Evolutionary conservation across 768 basidiomycete genomes (phyloP).

Genomic region (Chalciporus sphaerocephalus): DNA sequence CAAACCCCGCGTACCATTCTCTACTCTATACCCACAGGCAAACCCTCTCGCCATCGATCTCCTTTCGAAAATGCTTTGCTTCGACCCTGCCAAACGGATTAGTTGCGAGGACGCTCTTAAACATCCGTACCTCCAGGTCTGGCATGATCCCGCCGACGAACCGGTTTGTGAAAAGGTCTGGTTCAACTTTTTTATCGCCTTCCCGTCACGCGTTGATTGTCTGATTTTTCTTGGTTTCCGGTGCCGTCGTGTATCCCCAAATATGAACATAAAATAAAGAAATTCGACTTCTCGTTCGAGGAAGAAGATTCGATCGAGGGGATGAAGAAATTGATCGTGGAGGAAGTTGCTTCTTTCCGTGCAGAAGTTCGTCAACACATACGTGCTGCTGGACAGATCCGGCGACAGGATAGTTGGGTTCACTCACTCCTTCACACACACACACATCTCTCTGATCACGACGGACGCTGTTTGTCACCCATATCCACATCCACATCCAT

Average conservation of each 20-base stretch:
- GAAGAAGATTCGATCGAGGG: constrained; percentile 95
- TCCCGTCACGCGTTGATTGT: too few species aligned
- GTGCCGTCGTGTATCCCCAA: constrained; percentile 6
- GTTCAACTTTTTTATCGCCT: constrained; percentile 5
- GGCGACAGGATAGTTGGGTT: constrained; percentile 68
- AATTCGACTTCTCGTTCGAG: constrained; percentile 96
- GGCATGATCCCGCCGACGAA: constrained; percentile 97
- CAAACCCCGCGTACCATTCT: constrained; percentile 90
- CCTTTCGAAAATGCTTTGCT: constrained; percentile 85
- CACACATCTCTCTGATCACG: too few species aligned
- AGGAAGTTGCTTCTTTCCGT: constrained; percentile 88
- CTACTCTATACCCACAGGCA: constrained; percentile 87
- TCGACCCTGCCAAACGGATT: constrained; percentile 95
- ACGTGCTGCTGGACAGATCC: constrained; percentile 64
- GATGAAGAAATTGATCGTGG: constrained; percentile 93
- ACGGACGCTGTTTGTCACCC: not conserved
- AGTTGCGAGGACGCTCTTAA: constrained; percentile 93
- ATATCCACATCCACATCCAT: too few species aligned
- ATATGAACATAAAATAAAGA: too few species aligned
- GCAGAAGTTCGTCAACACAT: constrained; percentile 85
- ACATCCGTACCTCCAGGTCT: constrained; percentile 92
- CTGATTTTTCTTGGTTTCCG: not conserved
- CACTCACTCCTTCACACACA: not conserved
- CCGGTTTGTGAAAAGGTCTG: constrained; percentile 75
- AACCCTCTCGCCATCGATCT: constrained; percentile 94